A percentile compares a stretch with the other conserved stretches of the same genome.
Evolutionary conservation across 768 basidiomycete species (phyloP).

Genomic region (Boletus rubroflammeus): DNA sequence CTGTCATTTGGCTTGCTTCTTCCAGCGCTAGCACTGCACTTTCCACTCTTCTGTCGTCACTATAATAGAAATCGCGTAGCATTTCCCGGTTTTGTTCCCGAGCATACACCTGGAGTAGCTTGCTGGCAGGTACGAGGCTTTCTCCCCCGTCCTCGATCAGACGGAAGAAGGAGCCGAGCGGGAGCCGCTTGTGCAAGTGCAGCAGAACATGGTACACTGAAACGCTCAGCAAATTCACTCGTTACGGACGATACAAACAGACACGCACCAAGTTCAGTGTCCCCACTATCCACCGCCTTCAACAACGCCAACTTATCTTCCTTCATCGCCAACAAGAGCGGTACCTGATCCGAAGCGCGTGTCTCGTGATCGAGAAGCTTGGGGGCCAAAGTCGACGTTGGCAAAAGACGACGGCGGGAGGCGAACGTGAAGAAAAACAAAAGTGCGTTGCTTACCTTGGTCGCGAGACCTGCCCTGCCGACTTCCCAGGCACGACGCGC

Average conservation of each 20-base stretch:
- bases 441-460: constrained; percentile 55
- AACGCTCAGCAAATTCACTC: neutral
- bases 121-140: constrained; percentile 67
- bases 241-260: neutral
- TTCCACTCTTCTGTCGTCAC: constrained; percentile 92
- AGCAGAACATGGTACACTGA: constrained; percentile 92
- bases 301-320: constrained; percentile 83
- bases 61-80: constrained; percentile 95
- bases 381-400: neutral
- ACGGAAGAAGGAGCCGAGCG: constrained; percentile 90
- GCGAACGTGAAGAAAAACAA: neutral
- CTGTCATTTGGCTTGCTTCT: constrained; percentile 68
- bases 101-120: constrained; percentile 84
- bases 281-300: constrained; percentile 92
- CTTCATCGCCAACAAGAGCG: constrained; percentile 90
- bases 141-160: constrained; percentile 89
- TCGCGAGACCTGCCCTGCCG: constrained; percentile 75
- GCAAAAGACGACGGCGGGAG: neutral
- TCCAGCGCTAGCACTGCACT: constrained; percentile 86
- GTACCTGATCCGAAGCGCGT: constrained; percentile 88
- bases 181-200: constrained; percentile 76
- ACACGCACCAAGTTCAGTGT: constrained; percentile 83
- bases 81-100: constrained; percentile 88
- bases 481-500: constrained; percentile 91
- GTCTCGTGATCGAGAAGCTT: constrained; percentile 91